phyloP scores from a whole-genome alignment of 805 yeast genomes.

The Wickerhamiella kazuoi region DNA sequence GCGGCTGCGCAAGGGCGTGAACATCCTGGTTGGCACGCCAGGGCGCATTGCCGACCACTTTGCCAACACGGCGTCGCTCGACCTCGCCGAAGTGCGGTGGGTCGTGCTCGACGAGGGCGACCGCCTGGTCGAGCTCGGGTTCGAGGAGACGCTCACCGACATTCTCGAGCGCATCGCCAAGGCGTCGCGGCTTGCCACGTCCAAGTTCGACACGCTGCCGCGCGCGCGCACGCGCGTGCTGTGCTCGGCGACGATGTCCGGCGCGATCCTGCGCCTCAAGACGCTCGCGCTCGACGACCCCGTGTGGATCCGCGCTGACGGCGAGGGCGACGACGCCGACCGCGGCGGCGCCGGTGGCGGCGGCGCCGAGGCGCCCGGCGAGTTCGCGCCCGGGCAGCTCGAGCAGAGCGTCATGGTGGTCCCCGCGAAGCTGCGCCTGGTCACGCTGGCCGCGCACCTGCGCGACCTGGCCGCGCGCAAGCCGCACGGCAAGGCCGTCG shows the following conservation, averaged over 20 bases:
- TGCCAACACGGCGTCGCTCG: slow-evolving; percentile 66
- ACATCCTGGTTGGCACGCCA: slow-evolving; percentile 92
- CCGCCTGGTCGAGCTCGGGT: slow-evolving; percentile 85
- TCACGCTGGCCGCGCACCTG: slow-evolving; percentile 53
- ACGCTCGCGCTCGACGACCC: slow-evolving; percentile 59
- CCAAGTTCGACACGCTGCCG: slow-evolving; percentile 32
- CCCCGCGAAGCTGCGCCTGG: slow-evolving; percentile 83
- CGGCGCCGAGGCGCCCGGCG: slow-evolving; percentile 9
- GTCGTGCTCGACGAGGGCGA: slow-evolving; percentile 96
- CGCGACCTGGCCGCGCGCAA: slow-evolving; percentile 27
- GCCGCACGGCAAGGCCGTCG: slow-evolving; percentile 28
- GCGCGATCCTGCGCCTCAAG: slow-evolving; percentile 63
- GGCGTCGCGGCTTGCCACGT: slow-evolving; percentile 25
- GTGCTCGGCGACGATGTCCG: slow-evolving; percentile 89
- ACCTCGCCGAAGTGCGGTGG: slow-evolving; percentile 59
- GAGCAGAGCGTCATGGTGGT: slow-evolving; percentile 64
- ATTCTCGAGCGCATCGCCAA: slow-evolving; percentile 45
- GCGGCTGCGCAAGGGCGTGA: slow-evolving; percentile 84
- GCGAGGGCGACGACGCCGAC: slow-evolving; percentile 11
- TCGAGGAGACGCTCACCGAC: slow-evolving; percentile 76
- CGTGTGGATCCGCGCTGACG: slow-evolving; percentile 38
- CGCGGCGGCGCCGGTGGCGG: neutral
- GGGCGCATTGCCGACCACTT: slow-evolving; percentile 92
- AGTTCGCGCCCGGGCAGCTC: slow-evolving; percentile 78
- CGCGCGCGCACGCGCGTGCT: slow-evolving; percentile 52